phyloP scores from a whole-genome alignment of 208 protist species.

The Trypanosoma mega region DNA sequence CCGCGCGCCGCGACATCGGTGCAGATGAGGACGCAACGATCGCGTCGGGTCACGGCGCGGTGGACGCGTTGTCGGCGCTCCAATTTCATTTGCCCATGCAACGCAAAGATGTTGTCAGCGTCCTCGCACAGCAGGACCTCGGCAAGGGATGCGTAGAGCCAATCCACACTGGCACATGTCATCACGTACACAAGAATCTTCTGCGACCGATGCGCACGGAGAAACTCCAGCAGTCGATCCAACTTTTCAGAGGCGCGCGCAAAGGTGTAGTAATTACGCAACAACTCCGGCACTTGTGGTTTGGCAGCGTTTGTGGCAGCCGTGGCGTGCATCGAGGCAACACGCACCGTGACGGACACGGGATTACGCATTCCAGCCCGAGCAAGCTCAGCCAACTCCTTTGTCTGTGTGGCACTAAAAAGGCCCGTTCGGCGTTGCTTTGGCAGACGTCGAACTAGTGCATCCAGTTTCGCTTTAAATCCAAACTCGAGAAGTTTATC shows the following conservation, averaged over 20 bases:
- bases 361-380: constrained; percentile 91
- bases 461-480: constrained; percentile 91
- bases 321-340: constrained; percentile 38
- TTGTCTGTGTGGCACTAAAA: constrained; percentile 94
- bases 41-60: constrained; percentile 51
- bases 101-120: constrained; percentile 67
- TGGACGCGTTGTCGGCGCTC: constrained; percentile 88
- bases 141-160: constrained; percentile 77
- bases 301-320: constrained; percentile 45
- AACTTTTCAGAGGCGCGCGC: constrained; percentile 79
- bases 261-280: constrained; percentile 89
- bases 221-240: constrained; percentile 82
- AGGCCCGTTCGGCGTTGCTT: constrained; percentile 91
- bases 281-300: constrained; percentile 84
- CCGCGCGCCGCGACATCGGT: constrained; percentile 96
- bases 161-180: constrained; percentile 92
- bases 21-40: constrained; percentile 91
- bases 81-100: constrained; percentile 93
- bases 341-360: constrained; percentile 82
- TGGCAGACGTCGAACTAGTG: constrained; percentile 84
- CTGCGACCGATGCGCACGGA: constrained; percentile 46
- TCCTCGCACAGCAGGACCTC: constrained; percentile 60
- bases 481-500: constrained; percentile 93
- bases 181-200: constrained; percentile 94
- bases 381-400: constrained; percentile 86